Base-by-base conservation (phyloP, 371 early-diverging fungal genomes). In the Cladochytrium tenue region DNA sequence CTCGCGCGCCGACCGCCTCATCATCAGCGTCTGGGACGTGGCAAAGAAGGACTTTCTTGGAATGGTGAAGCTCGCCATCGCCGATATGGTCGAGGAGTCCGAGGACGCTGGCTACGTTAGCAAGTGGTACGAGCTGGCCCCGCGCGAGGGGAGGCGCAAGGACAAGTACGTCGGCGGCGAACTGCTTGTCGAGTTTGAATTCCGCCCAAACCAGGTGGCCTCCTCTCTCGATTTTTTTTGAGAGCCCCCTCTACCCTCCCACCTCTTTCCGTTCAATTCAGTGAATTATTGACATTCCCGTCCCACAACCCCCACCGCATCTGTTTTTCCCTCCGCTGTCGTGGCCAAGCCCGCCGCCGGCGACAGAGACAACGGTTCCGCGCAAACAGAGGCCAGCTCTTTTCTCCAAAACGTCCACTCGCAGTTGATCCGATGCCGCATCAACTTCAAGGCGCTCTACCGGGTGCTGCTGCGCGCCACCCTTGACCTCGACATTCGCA, bases 121-220 rank as follows among this genome's bases (percentile, higher is more conserved):
- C 36, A 62, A 60, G 32, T 71, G 72, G 72, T 72, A 55, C 31
- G 28, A 7, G 25, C 61, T 79, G 26, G 62, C 34, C n/a, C 67
- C 70, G 17, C 26, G 77, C 26, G 69, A 73, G 43, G 68, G 64
- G 32, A 70, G 64, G 60, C 28, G 34, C 15, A 76, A 78, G 64
- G 79, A 79, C 57, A 76, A 76, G 65, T 77, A 75, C 66, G 77
- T 79, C 30, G 79, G 79, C 13, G 79, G 79, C 1, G 66, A 74
- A 36, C 60, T 79, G 32, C 63, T 69, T 13, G 13, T 79, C 23
- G 79, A 70, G 32, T 60, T 67, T 30, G 55, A 71, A 32, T 30
- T 64, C 51, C 56, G 62, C n/a, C n/a, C n/a, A n/a, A n/a, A n/a
- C n/a, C n/a, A n/a, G n/a, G n/a, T n/a, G n/a, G n/a, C n/a, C n/a